Conservation (phyloP, 164 flowering plant genomes). For the Magnolia kwangsiensis region DNA sequence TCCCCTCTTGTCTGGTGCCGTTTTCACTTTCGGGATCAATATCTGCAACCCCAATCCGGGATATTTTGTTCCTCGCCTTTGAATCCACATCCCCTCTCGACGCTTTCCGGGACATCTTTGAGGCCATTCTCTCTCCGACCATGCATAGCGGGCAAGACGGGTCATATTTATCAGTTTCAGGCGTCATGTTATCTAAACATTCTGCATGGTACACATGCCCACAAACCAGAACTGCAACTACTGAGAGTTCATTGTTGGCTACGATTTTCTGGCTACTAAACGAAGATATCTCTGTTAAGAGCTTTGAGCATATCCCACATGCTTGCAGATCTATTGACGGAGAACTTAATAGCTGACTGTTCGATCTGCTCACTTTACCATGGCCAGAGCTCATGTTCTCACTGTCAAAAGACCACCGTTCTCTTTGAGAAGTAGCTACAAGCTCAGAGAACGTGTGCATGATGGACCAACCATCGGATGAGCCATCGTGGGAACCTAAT, state of each 20-base stretch:
- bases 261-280: conserved; percentile 44
- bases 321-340: conserved; percentile 53
- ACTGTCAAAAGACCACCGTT: conserved; percentile 89
- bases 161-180: conserved; percentile 59
- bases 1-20: conserved; percentile 29
- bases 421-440: conserved; percentile 67
- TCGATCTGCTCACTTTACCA: conserved; percentile 51
- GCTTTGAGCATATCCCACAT: conserved; percentile 75
- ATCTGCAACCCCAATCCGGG: conserved; percentile 56
- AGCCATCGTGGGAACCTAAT: conserved; percentile 58
- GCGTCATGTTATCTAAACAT: conserved; percentile 72
- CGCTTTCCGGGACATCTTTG: conserved; percentile 49
- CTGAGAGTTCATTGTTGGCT: conserved; percentile 46
- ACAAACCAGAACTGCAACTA: conserved; percentile 71
- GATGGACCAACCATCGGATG: conserved; percentile 87
- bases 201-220: conserved; percentile 91
- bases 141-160: conserved; percentile 78
- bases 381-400: conserved; percentile 44
- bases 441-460: conserved; percentile 76
- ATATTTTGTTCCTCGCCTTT: conserved; percentile 44
- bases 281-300: conserved; percentile 56
- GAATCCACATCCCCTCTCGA: conserved; percentile 49
- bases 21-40: conserved; percentile 34
- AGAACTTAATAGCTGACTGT: conserved; percentile 48
- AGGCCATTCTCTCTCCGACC: conserved; percentile 54